Conservation (phyloP, 306 rosid species). For the Cucumis hystrix region DNA sequence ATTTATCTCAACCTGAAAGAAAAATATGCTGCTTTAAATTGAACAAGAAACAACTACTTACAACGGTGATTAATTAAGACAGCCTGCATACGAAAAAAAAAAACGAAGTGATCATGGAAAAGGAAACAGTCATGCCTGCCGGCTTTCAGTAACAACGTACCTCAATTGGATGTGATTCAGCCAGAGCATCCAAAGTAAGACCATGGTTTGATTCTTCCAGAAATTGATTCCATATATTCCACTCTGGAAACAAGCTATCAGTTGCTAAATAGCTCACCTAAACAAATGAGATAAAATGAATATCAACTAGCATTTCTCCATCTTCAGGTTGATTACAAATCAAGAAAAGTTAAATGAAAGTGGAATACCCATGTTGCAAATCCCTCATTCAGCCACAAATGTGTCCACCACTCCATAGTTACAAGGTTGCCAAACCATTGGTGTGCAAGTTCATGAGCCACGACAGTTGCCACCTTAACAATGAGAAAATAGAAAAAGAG, state of each 20-base stretch:
- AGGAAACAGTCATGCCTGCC: neutral
- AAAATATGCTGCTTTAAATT: neutral
- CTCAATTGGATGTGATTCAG: slow-evolving; percentile 94
- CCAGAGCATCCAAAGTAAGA: slow-evolving; percentile 81
- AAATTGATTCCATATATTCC: slow-evolving; percentile 96
- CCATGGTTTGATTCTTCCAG: slow-evolving; percentile 59
- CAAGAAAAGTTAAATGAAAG: slow-evolving; percentile 10
- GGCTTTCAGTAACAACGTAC: slow-evolving; percentile 14
- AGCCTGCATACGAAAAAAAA: neutral
- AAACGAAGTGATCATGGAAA: neutral
- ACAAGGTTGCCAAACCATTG: slow-evolving; percentile 99
- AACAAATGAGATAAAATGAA: neutral
- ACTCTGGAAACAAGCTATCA: slow-evolving; percentile 83
- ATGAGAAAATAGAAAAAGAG: slow-evolving; percentile 6
- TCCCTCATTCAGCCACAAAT: slow-evolving; percentile 95
- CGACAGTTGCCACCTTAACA: slow-evolving; percentile 70
- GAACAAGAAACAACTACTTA: neutral
- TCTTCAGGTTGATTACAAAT: neutral
- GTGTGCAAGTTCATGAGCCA: slow-evolving; percentile 94
- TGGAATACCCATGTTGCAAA: slow-evolving; percentile 89
- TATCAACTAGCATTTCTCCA: neutral
- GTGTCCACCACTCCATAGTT: slow-evolving; percentile 99
- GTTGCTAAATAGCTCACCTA: slow-evolving; percentile 91
- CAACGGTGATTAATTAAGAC: neutral
- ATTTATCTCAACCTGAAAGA: slow-evolving; percentile 75